Evolutionary conservation across 106 monocot species (phyloP), one percentile per base, ranked within the genome.

Genomic region (Platanthera guangdongensis): DNA sequence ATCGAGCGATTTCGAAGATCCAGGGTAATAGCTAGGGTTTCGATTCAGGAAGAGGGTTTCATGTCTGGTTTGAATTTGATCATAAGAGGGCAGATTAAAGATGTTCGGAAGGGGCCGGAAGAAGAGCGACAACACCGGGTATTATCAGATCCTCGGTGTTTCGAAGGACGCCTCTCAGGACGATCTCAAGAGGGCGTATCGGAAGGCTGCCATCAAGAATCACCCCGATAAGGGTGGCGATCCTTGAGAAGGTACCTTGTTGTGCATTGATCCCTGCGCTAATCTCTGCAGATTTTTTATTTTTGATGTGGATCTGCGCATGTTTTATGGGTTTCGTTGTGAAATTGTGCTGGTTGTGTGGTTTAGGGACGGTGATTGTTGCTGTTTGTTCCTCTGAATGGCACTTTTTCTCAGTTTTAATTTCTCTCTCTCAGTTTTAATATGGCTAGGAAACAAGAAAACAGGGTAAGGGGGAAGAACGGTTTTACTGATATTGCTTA

Each of bases 201-300:
- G 90, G 53, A 96, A 96, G 77, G 95, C 95, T 11, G 95, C 95
- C 71, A 96, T 96, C 76, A 96, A 96, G 87, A 96, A 96, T 71
- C 95, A 96, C 64, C 95, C 95, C 32, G 93, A 95, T 73, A 95
- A 95, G 81, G 95, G 95, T 5, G 95, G 95, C 1, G 95, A 95
- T 74, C 92, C 95, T 6, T 6, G 95, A 95, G 89, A 93, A 96
- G 90, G 93, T 96, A 74, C 46, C 50, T 45, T 15, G 15, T 9
- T 70, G 5, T 47, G 32, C 30, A 10, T 8, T 3, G 39, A 8
- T 9, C 32, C 1, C 11, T n/a, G 65, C 10, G 65, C 32, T 12
- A 12, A 11, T n/a, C 12, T 65, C 32, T 65, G 10, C 11, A 32
- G 65, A 10, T 5, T 30, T 9, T 30, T 65, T 25, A 12, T 65